Evolutionary conservation across 345 rosid genomes (phyloP).

Genomic region (Punica granatum): DNA sequence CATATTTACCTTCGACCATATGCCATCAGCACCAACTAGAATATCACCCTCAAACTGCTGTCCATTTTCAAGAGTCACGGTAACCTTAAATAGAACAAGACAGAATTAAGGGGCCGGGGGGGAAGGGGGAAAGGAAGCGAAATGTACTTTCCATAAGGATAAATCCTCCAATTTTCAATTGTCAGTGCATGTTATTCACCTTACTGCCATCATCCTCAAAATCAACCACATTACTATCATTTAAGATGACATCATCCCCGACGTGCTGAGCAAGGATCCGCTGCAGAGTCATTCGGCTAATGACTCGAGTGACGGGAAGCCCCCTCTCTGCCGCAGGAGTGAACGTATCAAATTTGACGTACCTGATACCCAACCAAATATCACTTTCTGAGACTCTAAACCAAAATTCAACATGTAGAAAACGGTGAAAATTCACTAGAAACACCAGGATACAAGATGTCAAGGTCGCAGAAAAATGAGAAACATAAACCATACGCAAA

Average conservation of each 20-base stretch:
- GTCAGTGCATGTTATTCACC: conserved; percentile 30
- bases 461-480: background rate
- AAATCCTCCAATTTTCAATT: no score
- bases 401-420: conserved; percentile 2
- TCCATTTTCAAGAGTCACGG: conserved; percentile 77
- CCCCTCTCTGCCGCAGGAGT: conserved; percentile 85
- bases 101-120: conserved; percentile 3
- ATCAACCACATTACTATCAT: conserved; percentile 72
- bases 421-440: background rate
- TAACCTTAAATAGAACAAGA: conserved; percentile 43
- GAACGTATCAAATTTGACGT: conserved; percentile 85
- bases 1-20: conserved; percentile 79
- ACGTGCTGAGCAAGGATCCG: conserved; percentile 69
- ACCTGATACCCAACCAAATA: conserved; percentile 44
- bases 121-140: no score
- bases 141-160: no score
- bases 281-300: conserved; percentile 88
- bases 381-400: conserved; percentile 16
- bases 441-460: no score
- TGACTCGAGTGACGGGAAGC: conserved; percentile 86
- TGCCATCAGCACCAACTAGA: conserved; percentile 94
- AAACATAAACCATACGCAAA: background rate
- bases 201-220: conserved; percentile 75
- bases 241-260: conserved; percentile 70
- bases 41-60: conserved; percentile 66